Percentiles rank a stretch among this genome's conserved stretches.
Evolutionary conservation across 495 filamentous ascomycete genomes (phyloP).

Genomic region (Xylaria cubensis): DNA sequence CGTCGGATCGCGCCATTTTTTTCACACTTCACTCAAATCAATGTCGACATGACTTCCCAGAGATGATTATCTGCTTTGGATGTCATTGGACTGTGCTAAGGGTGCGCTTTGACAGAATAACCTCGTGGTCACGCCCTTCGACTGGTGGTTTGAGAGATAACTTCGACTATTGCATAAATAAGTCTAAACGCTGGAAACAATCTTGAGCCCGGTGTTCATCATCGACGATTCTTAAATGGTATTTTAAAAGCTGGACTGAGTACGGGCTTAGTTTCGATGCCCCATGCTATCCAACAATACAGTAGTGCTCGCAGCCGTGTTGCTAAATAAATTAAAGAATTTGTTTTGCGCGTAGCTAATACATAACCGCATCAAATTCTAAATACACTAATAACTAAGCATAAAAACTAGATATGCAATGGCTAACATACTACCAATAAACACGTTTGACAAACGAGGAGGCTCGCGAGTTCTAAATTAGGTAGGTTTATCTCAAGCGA

Average conservation of each 20-base stretch:
- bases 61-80: not conserved
- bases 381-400: too few species aligned
- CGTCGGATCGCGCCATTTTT: conserved; percentile 76
- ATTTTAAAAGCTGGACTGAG: too few species aligned
- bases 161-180: conserved; percentile 12
- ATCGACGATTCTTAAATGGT: not conserved
- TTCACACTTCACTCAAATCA: not conserved
- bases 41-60: not conserved
- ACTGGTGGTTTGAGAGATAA: not conserved
- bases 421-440: not conserved
- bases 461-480: not conserved
- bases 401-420: too few species aligned
- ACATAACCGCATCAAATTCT: too few species aligned
- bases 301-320: not conserved
- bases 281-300: not conserved
- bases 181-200: not conserved
- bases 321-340: not conserved
- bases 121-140: not conserved
- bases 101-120: not conserved
- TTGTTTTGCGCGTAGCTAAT: too few species aligned
- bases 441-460: not conserved
- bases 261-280: too few species aligned
- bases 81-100: not conserved
- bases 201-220: not conserved
- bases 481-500: not conserved